Evolutionary conservation across 306 rosid species (phyloP).

Genomic region (Hippophae tibetana): DNA sequence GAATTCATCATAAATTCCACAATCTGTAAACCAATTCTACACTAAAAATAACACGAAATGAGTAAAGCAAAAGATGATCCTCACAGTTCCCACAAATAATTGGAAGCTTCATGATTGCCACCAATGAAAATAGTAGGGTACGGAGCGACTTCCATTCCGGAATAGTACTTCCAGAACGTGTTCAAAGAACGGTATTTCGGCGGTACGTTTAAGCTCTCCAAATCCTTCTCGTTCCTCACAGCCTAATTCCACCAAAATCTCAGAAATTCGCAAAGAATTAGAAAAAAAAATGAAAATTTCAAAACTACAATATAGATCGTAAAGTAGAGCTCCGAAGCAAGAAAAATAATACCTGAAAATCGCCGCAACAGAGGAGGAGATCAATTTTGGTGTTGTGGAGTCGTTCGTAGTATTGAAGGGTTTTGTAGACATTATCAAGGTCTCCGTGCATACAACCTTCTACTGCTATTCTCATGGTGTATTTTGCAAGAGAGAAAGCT

Average conservation of each 20-base stretch:
- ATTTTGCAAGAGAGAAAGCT: background rate
- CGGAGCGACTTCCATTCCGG: constrained; percentile 72
- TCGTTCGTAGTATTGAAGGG: constrained; percentile 54
- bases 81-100: constrained; percentile 89
- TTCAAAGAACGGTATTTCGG: constrained; percentile 50
- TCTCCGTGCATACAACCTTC: constrained; percentile 98
- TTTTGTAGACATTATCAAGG: constrained; percentile 70
- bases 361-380: constrained; percentile 93
- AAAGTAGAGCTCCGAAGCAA: background rate
- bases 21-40: background rate
- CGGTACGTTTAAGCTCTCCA: constrained; percentile 72
- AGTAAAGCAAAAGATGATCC: constrained; percentile 16
- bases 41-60: background rate
- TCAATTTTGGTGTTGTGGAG: constrained; percentile 59
- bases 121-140: constrained; percentile 90
- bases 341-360: constrained; percentile 49
- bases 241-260: constrained; percentile 32
- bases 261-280: background rate
- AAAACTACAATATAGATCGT: background rate
- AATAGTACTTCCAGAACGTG: constrained; percentile 92
- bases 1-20: too few species aligned
- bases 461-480: constrained; percentile 59
- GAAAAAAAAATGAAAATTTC: background rate
- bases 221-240: constrained; percentile 68
- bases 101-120: constrained; percentile 94